phyloP scores from a whole-genome alignment of 805 yeast species.

The Schizosaccharomyces cryophilus region DNA sequence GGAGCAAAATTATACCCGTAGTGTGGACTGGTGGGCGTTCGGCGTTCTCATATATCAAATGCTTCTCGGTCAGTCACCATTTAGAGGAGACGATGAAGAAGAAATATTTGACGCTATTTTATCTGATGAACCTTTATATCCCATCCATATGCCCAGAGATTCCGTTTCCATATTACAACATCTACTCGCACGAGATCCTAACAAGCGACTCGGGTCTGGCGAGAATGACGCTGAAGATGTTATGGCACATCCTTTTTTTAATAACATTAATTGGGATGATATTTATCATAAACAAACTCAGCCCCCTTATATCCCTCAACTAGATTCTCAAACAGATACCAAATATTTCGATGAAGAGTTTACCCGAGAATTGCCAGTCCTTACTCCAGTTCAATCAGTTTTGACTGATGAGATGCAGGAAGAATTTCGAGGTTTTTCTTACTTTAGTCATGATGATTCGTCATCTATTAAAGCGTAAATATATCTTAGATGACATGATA shows the following conservation, averaged over 20 bases:
- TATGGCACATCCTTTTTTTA: conserved; percentile 86
- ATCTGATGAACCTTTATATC: conserved; percentile 88
- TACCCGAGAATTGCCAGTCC: conserved; percentile 77
- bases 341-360: conserved; percentile 75
- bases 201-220: conserved; percentile 61
- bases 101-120: conserved; percentile 91
- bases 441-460: conserved; percentile 26
- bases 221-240: conserved; percentile 76
- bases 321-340: conserved; percentile 70
- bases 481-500: not conserved
- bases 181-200: conserved; percentile 70
- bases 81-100: conserved; percentile 90
- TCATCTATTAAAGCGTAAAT: not conserved
- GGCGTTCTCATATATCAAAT: conserved; percentile 91
- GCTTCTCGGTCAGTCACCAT: conserved; percentile 90
- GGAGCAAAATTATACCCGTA: conserved; percentile 76
- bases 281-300: conserved; percentile 42
- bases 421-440: conserved; percentile 90
- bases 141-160: conserved; percentile 91
- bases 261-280: conserved; percentile 73
- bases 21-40: conserved; percentile 99
- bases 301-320: conserved; percentile 79
- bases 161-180: conserved; percentile 86
- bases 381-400: conserved; percentile 81
- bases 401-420: conserved; percentile 77